Conservation (phyloP, 2,329 filamentous ascomycete species). For the Colletotrichum tanaceti region DNA sequence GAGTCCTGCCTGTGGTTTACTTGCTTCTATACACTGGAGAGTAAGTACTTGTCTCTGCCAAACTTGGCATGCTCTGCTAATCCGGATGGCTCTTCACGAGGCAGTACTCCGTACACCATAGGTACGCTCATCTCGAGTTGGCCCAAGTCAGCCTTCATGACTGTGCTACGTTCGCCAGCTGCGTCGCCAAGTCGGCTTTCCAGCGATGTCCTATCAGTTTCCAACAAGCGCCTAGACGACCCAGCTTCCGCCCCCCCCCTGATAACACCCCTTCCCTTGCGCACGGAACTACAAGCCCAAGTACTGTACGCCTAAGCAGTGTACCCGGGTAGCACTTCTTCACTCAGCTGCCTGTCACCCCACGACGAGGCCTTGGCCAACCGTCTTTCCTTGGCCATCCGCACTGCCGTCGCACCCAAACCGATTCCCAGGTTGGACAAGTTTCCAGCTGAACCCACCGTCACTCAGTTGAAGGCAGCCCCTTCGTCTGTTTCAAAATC, state of each 20-base stretch:
- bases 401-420: neutral
- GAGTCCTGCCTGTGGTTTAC: too few species aligned
- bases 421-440: neutral
- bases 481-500: slow-evolving; percentile 7
- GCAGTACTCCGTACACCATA: too few species aligned
- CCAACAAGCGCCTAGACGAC: slow-evolving; percentile 25
- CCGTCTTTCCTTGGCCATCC: slow-evolving; percentile 9
- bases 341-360: neutral
- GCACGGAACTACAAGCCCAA: neutral
- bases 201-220: neutral
- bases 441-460: slow-evolving; percentile 16
- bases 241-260: slow-evolving; percentile 12
- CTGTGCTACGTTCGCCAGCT: neutral
- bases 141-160: slow-evolving; percentile 7
- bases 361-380: slow-evolving; percentile 13
- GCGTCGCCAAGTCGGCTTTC: slow-evolving; percentile 10
- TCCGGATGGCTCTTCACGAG: neutral
- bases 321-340: too few species aligned
- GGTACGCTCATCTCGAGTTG: neutral
- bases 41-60: slow-evolving; percentile 2
- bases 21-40: neutral
- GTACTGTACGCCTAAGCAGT: neutral
- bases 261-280: neutral
- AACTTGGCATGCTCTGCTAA: neutral
- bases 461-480: slow-evolving; percentile 11